Conservation (phyloP, 768 basidiomycete genomes). For the Pholiota molesta region DNA sequence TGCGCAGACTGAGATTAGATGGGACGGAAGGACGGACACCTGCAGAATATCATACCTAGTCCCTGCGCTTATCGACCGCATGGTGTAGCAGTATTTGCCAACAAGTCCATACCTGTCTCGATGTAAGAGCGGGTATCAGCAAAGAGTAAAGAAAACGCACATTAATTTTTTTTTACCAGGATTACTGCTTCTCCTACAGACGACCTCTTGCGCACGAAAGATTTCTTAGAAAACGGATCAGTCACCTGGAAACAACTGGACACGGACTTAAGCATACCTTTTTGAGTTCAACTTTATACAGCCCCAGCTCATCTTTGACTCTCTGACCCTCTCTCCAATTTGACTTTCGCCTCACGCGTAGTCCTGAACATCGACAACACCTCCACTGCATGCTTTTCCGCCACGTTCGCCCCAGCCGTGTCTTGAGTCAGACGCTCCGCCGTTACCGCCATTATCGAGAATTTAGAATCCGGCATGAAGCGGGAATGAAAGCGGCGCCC, state of each 20-base stretch:
- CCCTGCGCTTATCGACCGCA: no score
- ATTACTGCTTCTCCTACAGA: slow-evolving; percentile 24
- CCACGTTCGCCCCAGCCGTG: slow-evolving; percentile 41
- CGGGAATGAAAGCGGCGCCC: slow-evolving; percentile 11
- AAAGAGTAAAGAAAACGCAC: no score
- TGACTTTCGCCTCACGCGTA: slow-evolving; percentile 31
- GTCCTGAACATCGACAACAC: slow-evolving; percentile 34
- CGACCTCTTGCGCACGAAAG: slow-evolving; percentile 52
- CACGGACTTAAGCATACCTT: slow-evolving; percentile 29
- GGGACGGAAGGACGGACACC: no score
- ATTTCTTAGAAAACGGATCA: slow-evolving; percentile 40
- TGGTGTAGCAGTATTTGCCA: no score
- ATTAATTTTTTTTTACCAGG: no score
- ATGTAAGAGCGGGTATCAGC: no score
- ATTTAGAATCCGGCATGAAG: slow-evolving; percentile 21
- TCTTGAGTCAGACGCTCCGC: slow-evolving; percentile 33
- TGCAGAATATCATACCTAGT: no score
- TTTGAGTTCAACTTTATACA: slow-evolving; percentile 65
- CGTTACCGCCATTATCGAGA: slow-evolving; percentile 23
- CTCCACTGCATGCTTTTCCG: slow-evolving; percentile 35
- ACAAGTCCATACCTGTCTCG: no score
- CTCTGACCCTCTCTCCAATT: slow-evolving; percentile 31
- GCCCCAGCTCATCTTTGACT: slow-evolving; percentile 48
- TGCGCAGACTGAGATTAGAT: no score
- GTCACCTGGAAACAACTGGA: not conserved